These are phyloP conservation scores for Paramyrothecium roridum DNA, from an alignment of 2,329 filamentous ascomycete species.

Conservation along the genomic window DNA sequence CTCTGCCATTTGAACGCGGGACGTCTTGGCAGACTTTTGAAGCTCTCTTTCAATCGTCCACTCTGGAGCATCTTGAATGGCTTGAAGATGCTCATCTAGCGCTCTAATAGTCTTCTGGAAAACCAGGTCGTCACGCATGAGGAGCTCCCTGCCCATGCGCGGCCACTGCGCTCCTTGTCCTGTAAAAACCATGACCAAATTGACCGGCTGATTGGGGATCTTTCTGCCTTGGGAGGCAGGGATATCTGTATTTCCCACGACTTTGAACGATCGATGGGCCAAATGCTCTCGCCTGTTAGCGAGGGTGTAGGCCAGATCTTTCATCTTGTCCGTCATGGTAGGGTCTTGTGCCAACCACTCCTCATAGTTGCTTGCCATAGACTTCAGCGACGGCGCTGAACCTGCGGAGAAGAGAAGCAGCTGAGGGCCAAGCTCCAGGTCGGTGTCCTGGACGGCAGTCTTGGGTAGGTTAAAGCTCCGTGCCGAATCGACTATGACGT, in stretches of 20 bases:
- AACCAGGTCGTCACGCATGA: slow-evolving; percentile 17
- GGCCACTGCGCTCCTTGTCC: slow-evolving; percentile 27
- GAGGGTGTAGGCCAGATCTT: too few relatives aligned
- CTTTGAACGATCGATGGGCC: too few relatives aligned
- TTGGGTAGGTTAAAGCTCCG: background rate
- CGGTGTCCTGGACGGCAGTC: background rate
- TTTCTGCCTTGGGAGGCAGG: slow-evolving; percentile 7
- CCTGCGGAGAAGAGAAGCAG: background rate
- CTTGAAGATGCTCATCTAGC: background rate
- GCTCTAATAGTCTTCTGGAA: slow-evolving; percentile 20
- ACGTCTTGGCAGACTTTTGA: background rate
- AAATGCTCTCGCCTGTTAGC: too few relatives aligned
- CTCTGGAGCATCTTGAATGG: background rate
- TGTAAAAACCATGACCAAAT: slow-evolving; percentile 19
- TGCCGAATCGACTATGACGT: slow-evolving; percentile 13
- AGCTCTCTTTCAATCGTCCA: background rate
- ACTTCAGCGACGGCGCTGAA: too few relatives aligned
- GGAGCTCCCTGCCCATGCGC: slow-evolving; percentile 25
- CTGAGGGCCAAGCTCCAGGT: background rate
- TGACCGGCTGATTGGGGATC: background rate
- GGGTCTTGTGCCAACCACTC: too few relatives aligned
- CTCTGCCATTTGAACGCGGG: slow-evolving; percentile 11
- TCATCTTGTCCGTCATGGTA: too few relatives aligned
- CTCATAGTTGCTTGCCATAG: too few relatives aligned
- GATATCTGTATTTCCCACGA: background rate